Evolutionary conservation across 768 basidiomycete genomes (phyloP).

Genomic region (Lactifluus volemus): DNA sequence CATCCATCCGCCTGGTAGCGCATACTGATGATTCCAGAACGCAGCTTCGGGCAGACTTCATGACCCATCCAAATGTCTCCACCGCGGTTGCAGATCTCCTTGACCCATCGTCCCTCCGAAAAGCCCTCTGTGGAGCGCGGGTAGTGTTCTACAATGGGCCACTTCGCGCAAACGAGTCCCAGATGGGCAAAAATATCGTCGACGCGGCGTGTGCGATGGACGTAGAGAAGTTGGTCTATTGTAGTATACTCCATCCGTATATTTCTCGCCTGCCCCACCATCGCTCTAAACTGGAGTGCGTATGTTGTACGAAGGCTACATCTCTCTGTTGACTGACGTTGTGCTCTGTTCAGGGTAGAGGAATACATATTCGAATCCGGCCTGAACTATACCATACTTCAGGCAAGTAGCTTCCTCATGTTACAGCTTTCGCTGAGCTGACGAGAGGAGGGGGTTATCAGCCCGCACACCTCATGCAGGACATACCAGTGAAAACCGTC

Average conservation of each 20-base stretch:
- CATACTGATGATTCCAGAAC: neutral
- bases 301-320: neutral
- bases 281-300: slow-evolving; percentile 16
- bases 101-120: slow-evolving; percentile 3
- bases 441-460: slow-evolving; percentile 4
- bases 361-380: slow-evolving; percentile 31
- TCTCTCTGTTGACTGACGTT: neutral
- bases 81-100: slow-evolving; percentile 15
- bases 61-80: slow-evolving; percentile 3
- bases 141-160: slow-evolving; percentile 17
- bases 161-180: slow-evolving; percentile 5
- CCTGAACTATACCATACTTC: slow-evolving; percentile 30
- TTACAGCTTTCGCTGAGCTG: neutral
- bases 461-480: slow-evolving; percentile 31
- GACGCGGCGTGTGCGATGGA: slow-evolving; percentile 17
- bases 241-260: slow-evolving; percentile 18
- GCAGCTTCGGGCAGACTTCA: slow-evolving; percentile 1
- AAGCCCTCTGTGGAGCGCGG: slow-evolving; percentile 4
- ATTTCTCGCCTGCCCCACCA: slow-evolving; percentile 16
- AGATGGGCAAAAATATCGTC: slow-evolving; percentile 18
- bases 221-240: slow-evolving; percentile 17
- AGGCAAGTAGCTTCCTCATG: slow-evolving; percentile 15
- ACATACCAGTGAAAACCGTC: slow-evolving; percentile 21
- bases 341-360: slow-evolving; percentile 24
- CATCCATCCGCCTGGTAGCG: slow-evolving; percentile 15